Evolutionary conservation across 2,329 filamentous ascomycete genomes (phyloP).

Genomic region (Cercospora zeina): DNA sequence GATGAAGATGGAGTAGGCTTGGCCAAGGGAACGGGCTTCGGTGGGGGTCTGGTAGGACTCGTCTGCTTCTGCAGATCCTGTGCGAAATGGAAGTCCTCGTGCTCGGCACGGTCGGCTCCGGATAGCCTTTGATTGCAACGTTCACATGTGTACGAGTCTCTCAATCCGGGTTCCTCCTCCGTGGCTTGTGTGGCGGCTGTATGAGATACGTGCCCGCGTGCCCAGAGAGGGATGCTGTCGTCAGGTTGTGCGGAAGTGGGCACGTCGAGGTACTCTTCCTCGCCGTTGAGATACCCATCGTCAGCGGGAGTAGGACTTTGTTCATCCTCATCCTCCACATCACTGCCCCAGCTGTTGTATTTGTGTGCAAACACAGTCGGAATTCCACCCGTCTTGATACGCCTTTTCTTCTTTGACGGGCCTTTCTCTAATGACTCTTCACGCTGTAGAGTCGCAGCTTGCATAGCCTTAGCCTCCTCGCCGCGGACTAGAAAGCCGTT

Average conservation of each 20-base stretch:
- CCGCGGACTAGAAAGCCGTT: conserved; percentile 76
- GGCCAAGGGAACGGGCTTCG: conserved; percentile 25
- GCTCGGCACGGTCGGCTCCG: conserved; percentile 65
- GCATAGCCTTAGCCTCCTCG: conserved; percentile 55
- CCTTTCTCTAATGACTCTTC: conserved; percentile 32
- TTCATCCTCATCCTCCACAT: conserved; percentile 21
- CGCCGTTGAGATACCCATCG: conserved; percentile 6
- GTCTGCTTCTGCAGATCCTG: conserved; percentile 73
- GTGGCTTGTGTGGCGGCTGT: not conserved
- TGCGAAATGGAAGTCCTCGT: conserved; percentile 93
- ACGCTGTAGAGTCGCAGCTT: conserved; percentile 29
- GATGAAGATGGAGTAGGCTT: conserved; percentile 33
- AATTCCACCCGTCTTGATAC: conserved; percentile 39
- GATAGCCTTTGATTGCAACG: conserved; percentile 65
- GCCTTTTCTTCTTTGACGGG: conserved; percentile 42
- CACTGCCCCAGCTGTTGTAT: conserved; percentile 29
- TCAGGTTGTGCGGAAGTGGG: conserved; percentile 19
- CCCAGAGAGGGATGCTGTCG: conserved; percentile 18
- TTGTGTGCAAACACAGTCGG: conserved; percentile 41
- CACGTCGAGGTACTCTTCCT: conserved; percentile 11
- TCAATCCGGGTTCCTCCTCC: not conserved
- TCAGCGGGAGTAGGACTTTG: conserved; percentile 14
- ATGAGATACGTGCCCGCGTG: conserved; percentile 16
- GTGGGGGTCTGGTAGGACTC: conserved; percentile 29
- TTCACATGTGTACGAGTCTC: conserved; percentile 56